Conservation (phyloP, 352 stramenopile species). For the Phytopythium boreale region DNA sequence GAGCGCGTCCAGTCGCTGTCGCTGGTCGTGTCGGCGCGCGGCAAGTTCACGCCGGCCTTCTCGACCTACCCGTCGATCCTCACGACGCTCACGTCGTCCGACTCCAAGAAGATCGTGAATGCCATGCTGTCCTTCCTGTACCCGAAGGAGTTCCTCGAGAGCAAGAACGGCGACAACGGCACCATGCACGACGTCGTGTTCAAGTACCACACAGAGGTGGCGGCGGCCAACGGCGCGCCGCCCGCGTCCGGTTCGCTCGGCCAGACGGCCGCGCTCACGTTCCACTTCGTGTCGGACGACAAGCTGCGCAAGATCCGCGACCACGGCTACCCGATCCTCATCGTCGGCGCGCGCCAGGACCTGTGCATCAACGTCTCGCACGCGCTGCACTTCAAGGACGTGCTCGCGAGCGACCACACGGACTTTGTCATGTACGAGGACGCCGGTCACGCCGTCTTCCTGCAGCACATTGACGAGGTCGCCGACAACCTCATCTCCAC, state of each 20-base stretch:
- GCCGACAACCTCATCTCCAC: constrained; percentile 20
- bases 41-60: constrained; percentile 33
- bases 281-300: constrained; percentile 30
- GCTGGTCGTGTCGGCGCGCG: constrained; percentile 58
- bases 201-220: constrained; percentile 35
- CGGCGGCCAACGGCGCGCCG: constrained; percentile 17
- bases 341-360: constrained; percentile 33
- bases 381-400: constrained; percentile 28
- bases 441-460: constrained; percentile 36
- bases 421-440: constrained; percentile 37
- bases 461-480: constrained; percentile 44
- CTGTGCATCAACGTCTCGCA: constrained; percentile 31
- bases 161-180: constrained; percentile 25
- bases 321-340: constrained; percentile 38
- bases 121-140: constrained; percentile 55
- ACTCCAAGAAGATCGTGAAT: constrained; percentile 35
- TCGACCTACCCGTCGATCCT: constrained; percentile 23
- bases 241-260: constrained; percentile 19
- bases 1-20: constrained; percentile 56
- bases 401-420: constrained; percentile 34
- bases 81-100: constrained; percentile 37
- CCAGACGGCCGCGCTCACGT: constrained; percentile 25
- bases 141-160: constrained; percentile 33
- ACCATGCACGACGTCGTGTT: constrained; percentile 42
- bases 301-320: constrained; percentile 38